Conservation (phyloP, 2,329 filamentous ascomycete genomes). For the Penicillium oxalicum region DNA sequence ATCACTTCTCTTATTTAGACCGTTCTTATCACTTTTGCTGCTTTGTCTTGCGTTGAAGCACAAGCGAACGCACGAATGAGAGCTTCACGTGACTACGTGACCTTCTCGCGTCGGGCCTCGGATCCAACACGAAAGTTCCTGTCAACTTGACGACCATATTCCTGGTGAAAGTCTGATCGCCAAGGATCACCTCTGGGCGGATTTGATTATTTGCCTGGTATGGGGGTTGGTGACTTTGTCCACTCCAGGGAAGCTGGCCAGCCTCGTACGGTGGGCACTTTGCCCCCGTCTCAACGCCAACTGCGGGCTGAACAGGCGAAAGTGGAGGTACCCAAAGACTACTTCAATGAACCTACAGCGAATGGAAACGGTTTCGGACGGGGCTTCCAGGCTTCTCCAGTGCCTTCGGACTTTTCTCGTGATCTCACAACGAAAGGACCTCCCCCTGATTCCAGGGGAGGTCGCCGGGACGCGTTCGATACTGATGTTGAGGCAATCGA, state of each 20-base stretch:
- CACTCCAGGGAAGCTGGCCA: conserved; percentile 34
- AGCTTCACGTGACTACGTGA: conserved; percentile 28
- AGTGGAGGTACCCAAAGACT: conserved; percentile 28
- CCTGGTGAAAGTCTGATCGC: conserved; percentile 3
- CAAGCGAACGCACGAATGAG: neutral
- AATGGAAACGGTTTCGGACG: conserved; percentile 14
- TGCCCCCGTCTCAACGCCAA: conserved; percentile 25
- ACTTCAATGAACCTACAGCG: conserved; percentile 17
- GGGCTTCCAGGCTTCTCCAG: conserved; percentile 14
- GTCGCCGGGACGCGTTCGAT: conserved; percentile 34
- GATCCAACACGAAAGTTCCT: conserved; percentile 2
- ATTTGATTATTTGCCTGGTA: conserved; percentile 14
- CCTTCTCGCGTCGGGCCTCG: conserved; percentile 19
- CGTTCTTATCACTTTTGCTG: no score
- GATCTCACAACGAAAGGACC: conserved; percentile 5
- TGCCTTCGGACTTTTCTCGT: conserved; percentile 14
- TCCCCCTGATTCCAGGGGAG: conserved; percentile 10
- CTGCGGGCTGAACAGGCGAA: conserved; percentile 31
- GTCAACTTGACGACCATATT: conserved; percentile 4
- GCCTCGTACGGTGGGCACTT: conserved; percentile 20
- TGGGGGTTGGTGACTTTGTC: conserved; percentile 41
- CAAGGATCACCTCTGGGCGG: neutral
- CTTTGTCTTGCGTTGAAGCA: neutral
- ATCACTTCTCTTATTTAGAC: no score
- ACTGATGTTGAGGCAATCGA: conserved; percentile 41